A percentile compares a stretch with the other conserved stretches of the same genome.
phyloP scores from a whole-genome alignment of 1,284 basidiomycete genomes.

The Heliocybe sulcata region DNA sequence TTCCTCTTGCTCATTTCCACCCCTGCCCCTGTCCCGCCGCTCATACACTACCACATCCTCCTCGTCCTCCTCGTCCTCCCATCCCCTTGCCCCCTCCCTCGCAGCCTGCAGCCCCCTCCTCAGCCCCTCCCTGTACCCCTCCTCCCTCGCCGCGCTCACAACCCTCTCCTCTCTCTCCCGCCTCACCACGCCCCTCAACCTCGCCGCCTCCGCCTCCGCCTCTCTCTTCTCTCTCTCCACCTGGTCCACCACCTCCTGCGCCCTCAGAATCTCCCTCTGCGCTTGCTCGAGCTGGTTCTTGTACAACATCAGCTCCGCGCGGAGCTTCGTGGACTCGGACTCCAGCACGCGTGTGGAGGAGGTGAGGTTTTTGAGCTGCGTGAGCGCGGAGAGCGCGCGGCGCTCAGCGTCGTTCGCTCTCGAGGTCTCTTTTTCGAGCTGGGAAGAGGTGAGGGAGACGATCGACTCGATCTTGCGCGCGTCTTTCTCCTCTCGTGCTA shows the following conservation, averaged over 20 bases:
- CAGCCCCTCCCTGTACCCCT: conserved; percentile 49
- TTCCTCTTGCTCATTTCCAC: conserved; percentile 34
- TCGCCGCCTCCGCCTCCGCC: conserved; percentile 38
- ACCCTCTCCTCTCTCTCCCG: conserved; percentile 38
- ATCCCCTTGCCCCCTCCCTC: conserved; percentile 29
- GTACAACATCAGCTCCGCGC: conserved; percentile 42
- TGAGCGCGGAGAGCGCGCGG: conserved; percentile 35
- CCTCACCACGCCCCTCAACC: conserved; percentile 38
- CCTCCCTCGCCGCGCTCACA: conserved; percentile 35
- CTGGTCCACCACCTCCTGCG: conserved; percentile 32
- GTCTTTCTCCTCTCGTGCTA: conserved; percentile 28
- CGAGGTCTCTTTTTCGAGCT: conserved; percentile 34
- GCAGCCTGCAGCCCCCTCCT: conserved; percentile 23
- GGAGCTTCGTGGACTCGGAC: conserved; percentile 31
- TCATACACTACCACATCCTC: conserved; percentile 32
- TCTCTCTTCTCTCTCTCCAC: conserved; percentile 42
- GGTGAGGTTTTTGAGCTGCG: conserved; percentile 29
- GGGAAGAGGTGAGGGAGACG: conserved; percentile 28
- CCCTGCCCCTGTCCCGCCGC: conserved; percentile 30
- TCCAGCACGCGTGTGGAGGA: conserved; percentile 36
- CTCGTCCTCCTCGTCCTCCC: conserved; percentile 28
- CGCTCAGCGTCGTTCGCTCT: conserved; percentile 39
- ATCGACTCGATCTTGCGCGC: conserved; percentile 28
- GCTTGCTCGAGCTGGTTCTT: conserved; percentile 46
- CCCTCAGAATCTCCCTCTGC: conserved; percentile 37